phyloP scores from a whole-genome alignment of 139 green algal species.

The Pleodorina starrii region DNA sequence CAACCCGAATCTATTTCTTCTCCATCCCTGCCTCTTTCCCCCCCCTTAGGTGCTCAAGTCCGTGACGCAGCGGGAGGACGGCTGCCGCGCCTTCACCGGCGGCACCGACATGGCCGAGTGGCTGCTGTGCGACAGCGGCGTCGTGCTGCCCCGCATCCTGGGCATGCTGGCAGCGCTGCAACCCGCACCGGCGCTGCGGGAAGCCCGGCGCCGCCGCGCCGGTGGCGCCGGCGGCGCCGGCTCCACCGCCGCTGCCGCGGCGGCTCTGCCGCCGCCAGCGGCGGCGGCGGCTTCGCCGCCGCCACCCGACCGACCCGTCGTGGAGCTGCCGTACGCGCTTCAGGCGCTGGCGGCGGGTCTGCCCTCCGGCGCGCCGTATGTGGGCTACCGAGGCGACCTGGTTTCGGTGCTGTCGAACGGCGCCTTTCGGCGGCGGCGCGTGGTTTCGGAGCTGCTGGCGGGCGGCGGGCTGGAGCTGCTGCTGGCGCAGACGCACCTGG shows the following conservation, averaged over 20 bases:
- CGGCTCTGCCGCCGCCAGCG: background rate
- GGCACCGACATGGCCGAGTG: conserved; percentile 24
- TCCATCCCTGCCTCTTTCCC: too few species aligned
- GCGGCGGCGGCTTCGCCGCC: background rate
- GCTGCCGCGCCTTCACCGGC: background rate
- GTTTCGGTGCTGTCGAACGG: conserved; percentile 80
- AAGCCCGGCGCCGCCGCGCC: background rate
- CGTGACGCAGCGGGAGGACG: conserved; percentile 35
- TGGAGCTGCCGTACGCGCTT: conserved; percentile 18
- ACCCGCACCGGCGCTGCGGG: background rate
- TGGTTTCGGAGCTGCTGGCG: conserved; percentile 57
- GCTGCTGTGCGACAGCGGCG: background rate
- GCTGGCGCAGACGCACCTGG: conserved; percentile 73
- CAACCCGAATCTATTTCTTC: too few species aligned
- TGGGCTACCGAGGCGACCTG: conserved; percentile 82
- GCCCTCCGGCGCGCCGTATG: conserved; percentile 63
- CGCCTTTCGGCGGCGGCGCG: conserved; percentile 38
- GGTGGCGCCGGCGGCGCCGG: background rate
- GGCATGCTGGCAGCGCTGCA: conserved; percentile 48
- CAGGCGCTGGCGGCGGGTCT: background rate
- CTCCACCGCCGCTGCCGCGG: too few species aligned
- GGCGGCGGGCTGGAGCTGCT: conserved; percentile 74
- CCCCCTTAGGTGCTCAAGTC: conserved; percentile 30
- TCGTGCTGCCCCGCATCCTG: conserved; percentile 22
- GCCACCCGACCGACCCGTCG: background rate